Evolutionary conservation across 2,329 filamentous ascomycete genomes (phyloP).

Genomic region (Verticillium longisporum): DNA sequence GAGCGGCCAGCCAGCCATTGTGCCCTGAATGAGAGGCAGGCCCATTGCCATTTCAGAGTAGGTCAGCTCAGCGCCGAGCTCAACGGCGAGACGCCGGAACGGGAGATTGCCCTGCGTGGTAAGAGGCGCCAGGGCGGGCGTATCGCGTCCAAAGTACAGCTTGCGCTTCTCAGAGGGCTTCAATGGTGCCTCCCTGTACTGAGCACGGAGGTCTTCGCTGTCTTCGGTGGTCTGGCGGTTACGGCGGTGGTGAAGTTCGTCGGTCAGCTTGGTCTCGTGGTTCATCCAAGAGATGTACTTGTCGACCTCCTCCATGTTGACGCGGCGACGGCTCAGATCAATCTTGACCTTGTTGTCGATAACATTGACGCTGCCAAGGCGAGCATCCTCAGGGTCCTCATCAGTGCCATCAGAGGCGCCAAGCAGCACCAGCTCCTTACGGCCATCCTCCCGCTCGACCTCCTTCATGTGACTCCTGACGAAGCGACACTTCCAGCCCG

Average conservation of each 20-base stretch:
- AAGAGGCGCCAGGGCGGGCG: conserved; percentile 85
- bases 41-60: conserved; percentile 99
- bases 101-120: conserved; percentile 96
- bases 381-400: conserved; percentile 32
- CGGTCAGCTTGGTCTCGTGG: conserved; percentile 39
- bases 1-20: conserved; percentile 89
- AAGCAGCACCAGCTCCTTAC: conserved; percentile 71
- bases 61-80: conserved; percentile 84
- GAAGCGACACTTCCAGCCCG: conserved; percentile 94
- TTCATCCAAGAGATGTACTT: conserved; percentile 73
- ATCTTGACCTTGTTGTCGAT: conserved; percentile 66
- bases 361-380: conserved; percentile 67
- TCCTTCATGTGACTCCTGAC: conserved; percentile 82
- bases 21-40: conserved; percentile 80
- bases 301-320: conserved; percentile 66
- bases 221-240: conserved; percentile 31
- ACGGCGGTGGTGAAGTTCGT: conserved; percentile 32
- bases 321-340: conserved; percentile 65
- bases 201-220: conserved; percentile 66
- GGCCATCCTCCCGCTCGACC: conserved; percentile 68
- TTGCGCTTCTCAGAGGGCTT: conserved; percentile 88
- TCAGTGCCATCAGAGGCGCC: conserved; percentile 28
- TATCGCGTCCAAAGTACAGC: conserved; percentile 91
- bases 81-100: conserved; percentile 83
- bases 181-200: conserved; percentile 80